These are phyloP conservation scores for Ramichloridium luteum DNA, from an alignment of 2,329 filamentous ascomycete species.

Conservation along the genomic window DNA sequence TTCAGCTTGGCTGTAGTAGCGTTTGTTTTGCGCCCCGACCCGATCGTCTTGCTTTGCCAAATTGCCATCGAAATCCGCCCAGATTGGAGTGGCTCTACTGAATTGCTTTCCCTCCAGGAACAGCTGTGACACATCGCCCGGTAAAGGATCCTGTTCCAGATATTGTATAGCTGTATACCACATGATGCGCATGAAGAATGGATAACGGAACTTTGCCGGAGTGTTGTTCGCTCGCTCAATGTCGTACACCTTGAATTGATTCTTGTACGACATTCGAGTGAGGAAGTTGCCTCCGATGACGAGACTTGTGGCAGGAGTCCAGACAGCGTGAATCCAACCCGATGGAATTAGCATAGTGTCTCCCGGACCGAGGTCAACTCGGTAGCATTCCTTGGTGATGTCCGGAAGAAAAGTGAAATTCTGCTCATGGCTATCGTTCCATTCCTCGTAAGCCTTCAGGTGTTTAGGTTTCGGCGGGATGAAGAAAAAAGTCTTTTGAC, in stretches of 20 bases:
- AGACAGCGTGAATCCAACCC: conserved; percentile 61
- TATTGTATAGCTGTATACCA: conserved; percentile 56
- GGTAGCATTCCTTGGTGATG: conserved; percentile 53
- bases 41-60: conserved; percentile 38
- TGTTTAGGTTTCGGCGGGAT: conserved; percentile 57
- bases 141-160: conserved; percentile 51
- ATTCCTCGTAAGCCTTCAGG: conserved; percentile 58
- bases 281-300: conserved; percentile 62
- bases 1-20: conserved; percentile 52
- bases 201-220: conserved; percentile 53
- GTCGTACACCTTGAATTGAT: conserved; percentile 53
- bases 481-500: conserved; percentile 60
- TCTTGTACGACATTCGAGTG: conserved; percentile 51
- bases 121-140: conserved; percentile 40
- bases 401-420: conserved; percentile 54
- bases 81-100: conserved; percentile 43
- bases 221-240: conserved; percentile 58
- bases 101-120: conserved; percentile 46
- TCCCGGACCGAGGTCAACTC: conserved; percentile 52
- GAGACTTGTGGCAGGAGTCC: conserved; percentile 56
- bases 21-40: conserved; percentile 39
- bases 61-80: conserved; percentile 44
- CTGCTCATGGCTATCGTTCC: conserved; percentile 55
- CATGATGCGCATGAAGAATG: conserved; percentile 57
- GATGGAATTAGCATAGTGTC: conserved; percentile 61